Percentiles rank a stretch among this genome's conserved stretches.
phyloP scores from a whole-genome alignment of 2,329 filamentous ascomycete genomes.

The Talaromyces pinophilus region DNA sequence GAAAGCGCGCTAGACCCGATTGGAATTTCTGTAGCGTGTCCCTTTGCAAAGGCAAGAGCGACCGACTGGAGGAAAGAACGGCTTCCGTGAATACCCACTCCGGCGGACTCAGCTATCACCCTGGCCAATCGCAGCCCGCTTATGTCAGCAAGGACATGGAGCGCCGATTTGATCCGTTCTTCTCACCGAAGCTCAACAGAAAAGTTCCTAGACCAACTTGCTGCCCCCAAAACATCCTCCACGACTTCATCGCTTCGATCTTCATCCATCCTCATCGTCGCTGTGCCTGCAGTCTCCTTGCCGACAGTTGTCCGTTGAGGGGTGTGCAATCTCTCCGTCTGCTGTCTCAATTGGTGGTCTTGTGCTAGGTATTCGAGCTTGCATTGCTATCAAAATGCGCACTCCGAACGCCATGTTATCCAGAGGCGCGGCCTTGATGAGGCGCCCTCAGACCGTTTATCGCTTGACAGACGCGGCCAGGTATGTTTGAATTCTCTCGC shows the following conservation, averaged over 20 bases:
- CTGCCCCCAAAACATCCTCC: constrained; percentile 29
- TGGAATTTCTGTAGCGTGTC: constrained; percentile 25
- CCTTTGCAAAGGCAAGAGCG: background rate
- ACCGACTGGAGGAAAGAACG: constrained; percentile 23
- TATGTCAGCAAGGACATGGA: constrained; percentile 28
- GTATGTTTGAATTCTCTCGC: constrained; percentile 32
- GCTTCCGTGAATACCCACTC: constrained; percentile 21
- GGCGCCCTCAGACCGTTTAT: constrained; percentile 48
- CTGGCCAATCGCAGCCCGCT: constrained; percentile 20
- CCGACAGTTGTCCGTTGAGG: constrained; percentile 26
- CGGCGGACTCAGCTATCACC: constrained; percentile 25
- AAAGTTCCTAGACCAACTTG: constrained; percentile 38
- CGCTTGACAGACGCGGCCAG: constrained; percentile 46
- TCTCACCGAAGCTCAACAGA: constrained; percentile 48
- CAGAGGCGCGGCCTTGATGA: constrained; percentile 46
- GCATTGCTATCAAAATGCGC: constrained; percentile 48
- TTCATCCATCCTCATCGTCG: constrained; percentile 26
- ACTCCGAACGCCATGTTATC: constrained; percentile 47
- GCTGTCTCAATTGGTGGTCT: constrained; percentile 30
- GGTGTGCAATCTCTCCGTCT: constrained; percentile 21
- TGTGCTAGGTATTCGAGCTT: constrained; percentile 57
- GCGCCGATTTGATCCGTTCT: constrained; percentile 36
- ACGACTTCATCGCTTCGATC: constrained; percentile 1
- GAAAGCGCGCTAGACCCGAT: constrained; percentile 8
- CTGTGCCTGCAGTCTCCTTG: constrained; percentile 28